phyloP scores from a whole-genome alignment of 108 stramenopile species.

The Nitzschia putrida region DNA sequence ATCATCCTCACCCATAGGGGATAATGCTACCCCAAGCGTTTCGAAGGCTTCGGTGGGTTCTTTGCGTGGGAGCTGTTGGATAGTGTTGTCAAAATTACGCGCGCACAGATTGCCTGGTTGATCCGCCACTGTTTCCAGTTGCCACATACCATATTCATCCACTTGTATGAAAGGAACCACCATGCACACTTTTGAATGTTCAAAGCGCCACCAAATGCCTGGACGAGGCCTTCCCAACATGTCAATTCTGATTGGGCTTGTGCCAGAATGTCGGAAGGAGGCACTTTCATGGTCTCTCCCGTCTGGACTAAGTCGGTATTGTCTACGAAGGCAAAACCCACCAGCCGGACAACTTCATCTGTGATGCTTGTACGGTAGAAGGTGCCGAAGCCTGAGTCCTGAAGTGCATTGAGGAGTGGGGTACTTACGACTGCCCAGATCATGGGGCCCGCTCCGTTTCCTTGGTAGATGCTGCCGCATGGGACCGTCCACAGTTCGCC shows the following conservation, averaged over 20 bases:
- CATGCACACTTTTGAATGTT: background rate
- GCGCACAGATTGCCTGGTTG: background rate
- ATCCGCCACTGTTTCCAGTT: background rate
- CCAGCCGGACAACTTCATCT: background rate
- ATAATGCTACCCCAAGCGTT: background rate
- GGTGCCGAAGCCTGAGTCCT: background rate
- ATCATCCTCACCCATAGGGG: background rate
- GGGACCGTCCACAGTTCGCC: background rate
- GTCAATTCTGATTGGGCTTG: background rate
- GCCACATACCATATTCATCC: background rate
- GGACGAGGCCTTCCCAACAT: background rate
- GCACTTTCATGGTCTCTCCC: background rate
- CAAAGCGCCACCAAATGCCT: background rate
- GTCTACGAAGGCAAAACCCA: background rate
- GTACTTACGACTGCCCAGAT: too few species aligned
- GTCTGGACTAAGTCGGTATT: background rate
- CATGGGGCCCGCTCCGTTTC: background rate
- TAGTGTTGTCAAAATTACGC: background rate
- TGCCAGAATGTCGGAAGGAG: background rate
- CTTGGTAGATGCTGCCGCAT: background rate
- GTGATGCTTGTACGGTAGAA: background rate
- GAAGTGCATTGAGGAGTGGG: background rate
- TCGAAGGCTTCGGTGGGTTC: background rate
- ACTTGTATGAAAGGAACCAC: background rate
- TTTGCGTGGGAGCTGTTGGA: background rate